Evolutionary conservation across 2,329 filamentous ascomycete species (phyloP).

Genomic region (Ophiocordyceps camponoti-saundersi): DNA sequence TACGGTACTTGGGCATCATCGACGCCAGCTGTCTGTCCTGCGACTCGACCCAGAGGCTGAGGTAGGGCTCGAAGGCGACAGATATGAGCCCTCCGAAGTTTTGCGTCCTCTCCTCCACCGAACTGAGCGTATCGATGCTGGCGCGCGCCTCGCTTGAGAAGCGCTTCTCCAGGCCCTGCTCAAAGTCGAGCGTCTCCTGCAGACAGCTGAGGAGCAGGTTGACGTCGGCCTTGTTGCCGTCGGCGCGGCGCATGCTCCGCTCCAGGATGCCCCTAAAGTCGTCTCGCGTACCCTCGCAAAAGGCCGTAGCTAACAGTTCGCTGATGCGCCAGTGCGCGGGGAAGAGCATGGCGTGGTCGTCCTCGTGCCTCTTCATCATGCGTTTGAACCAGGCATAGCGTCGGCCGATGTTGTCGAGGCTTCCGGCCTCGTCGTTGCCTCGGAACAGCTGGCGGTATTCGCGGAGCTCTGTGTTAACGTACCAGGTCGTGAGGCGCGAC

Average conservation of each 20-base stretch:
- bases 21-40: conserved; percentile 76
- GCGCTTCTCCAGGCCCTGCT: conserved; percentile 73
- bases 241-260: conserved; percentile 61
- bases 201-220: conserved; percentile 76
- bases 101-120: conserved; percentile 55
- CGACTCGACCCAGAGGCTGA: conserved; percentile 92
- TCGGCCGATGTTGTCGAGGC: conserved; percentile 86
- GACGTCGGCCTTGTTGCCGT: conserved; percentile 72
- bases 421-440: conserved; percentile 91
- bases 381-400: conserved; percentile 94
- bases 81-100: conserved; percentile 85
- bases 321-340: conserved; percentile 77
- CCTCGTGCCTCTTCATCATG: conserved; percentile 89
- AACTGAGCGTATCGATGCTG: conserved; percentile 81
- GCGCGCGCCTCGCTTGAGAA: conserved; percentile 59
- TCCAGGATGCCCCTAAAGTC: conserved; percentile 91
- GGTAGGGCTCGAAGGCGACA: conserved; percentile 90
- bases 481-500: conserved; percentile 77
- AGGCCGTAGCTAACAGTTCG: conserved; percentile 76
- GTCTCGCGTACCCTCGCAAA: conserved; percentile 88
- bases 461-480: conserved; percentile 88
- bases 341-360: conserved; percentile 80
- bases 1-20: conserved; percentile 77
- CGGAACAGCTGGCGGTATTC: conserved; percentile 94
- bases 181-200: conserved; percentile 93